These are phyloP conservation scores for Neolentinus lepideus DNA, from an alignment of 1,284 basidiomycete species.

Conservation along the genomic window DNA sequence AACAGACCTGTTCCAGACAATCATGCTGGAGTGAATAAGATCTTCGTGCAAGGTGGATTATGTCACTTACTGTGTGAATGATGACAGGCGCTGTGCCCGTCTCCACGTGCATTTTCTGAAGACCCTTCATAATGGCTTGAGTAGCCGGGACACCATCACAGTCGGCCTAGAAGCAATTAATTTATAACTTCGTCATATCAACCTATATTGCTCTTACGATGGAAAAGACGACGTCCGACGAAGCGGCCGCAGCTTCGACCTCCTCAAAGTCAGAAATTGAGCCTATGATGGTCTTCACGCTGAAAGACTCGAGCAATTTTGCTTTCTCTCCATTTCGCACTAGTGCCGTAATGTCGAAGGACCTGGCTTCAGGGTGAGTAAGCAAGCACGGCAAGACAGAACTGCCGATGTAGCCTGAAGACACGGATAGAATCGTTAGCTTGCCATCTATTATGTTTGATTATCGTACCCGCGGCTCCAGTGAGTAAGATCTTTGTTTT, in stretches of 20 bases:
- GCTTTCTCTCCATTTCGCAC: conserved; percentile 34
- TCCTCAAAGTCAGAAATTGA: conserved; percentile 23
- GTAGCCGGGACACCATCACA: conserved; percentile 33
- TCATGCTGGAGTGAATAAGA: neutral
- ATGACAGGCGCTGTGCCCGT: conserved; percentile 32
- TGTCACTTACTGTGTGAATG: conserved; percentile 48
- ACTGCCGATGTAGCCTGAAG: conserved; percentile 38
- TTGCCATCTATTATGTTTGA: no score
- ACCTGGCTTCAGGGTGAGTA: conserved; percentile 28
- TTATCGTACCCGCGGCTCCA: conserved; percentile 16
- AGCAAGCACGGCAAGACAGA: conserved; percentile 39
- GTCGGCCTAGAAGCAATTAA: conserved; percentile 41
- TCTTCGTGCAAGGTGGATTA: neutral
- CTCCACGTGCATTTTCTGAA: conserved; percentile 30
- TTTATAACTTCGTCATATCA: no score
- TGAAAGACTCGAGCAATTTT: conserved; percentile 20
- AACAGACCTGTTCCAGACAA: conserved; percentile 37
- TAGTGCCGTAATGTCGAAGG: conserved; percentile 33
- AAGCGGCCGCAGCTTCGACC: conserved; percentile 27
- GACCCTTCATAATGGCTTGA: conserved; percentile 38
- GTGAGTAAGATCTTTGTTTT: conserved; percentile 14
- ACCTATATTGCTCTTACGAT: conserved; percentile 26
- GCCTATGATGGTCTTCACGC: conserved; percentile 26
- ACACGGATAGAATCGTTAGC: no score
- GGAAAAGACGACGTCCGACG: conserved; percentile 40